Evolutionary conservation across 139 green algal species (phyloP).

Genomic region (Auxenochlorella pyrenoidosa): DNA sequence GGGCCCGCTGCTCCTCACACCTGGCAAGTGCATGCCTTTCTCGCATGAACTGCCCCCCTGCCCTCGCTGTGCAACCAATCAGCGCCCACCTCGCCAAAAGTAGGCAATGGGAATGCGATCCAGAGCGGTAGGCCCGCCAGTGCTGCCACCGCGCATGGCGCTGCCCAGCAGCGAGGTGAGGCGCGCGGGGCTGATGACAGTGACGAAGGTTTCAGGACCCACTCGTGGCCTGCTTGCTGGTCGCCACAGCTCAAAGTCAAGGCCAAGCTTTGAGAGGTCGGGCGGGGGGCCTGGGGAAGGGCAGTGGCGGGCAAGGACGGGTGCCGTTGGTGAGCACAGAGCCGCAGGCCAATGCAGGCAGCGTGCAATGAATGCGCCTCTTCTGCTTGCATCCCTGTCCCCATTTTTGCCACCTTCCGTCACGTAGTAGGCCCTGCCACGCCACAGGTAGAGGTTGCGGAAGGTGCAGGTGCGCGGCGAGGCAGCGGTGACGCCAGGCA

Average conservation of each 20-base stretch:
- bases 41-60: neutral
- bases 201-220: neutral
- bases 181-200: neutral
- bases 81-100: neutral
- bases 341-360: neutral
- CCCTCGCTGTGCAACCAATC: neutral
- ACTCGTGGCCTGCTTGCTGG: neutral
- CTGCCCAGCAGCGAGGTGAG: neutral
- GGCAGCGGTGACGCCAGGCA: neutral
- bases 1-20: neutral
- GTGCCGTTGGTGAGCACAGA: neutral
- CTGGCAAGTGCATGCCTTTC: too few relatives aligned
- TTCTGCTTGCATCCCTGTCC: neutral
- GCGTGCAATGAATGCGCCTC: neutral
- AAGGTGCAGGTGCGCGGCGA: conserved; percentile 3
- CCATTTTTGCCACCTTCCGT: neutral
- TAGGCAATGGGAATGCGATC: neutral
- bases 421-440: neutral
- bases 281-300: neutral
- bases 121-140: neutral
- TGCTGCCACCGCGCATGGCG: neutral
- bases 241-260: neutral
- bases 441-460: conserved; percentile 3
- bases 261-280: neutral
- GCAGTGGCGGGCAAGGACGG: neutral